phyloP scores from a whole-genome alignment of 2,329 filamentous ascomycete genomes.

The Paraconiothyrium sp. region DNA sequence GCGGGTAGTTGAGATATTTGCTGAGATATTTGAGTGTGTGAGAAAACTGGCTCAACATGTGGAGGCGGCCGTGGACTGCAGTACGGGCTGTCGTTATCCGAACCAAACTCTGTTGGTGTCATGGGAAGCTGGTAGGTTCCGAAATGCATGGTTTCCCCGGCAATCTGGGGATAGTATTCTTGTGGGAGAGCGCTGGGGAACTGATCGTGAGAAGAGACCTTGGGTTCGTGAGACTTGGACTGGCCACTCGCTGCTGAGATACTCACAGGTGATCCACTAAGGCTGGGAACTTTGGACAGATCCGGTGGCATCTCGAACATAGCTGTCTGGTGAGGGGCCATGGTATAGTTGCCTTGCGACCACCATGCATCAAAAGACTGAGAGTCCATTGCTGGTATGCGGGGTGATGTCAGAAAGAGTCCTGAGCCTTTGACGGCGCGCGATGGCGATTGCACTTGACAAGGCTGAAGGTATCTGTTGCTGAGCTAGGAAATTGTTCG shows the following conservation, averaged over 20 bases:
- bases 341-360: conserved; percentile 42
- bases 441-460: conserved; percentile 6
- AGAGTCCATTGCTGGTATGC: conserved; percentile 42
- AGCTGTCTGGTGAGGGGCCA: conserved; percentile 42
- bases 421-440: conserved; percentile 18
- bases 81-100: conserved; percentile 51
- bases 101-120: conserved; percentile 52
- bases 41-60: conserved; percentile 37
- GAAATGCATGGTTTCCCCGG: conserved; percentile 45
- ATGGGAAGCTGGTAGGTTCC: conserved; percentile 48
- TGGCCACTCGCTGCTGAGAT: not conserved
- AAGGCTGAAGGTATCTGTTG: conserved; percentile 11
- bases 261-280: conserved; percentile 51
- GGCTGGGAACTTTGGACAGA: conserved; percentile 49
- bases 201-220: conserved; percentile 50
- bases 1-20: conserved; percentile 27
- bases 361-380: conserved; percentile 51
- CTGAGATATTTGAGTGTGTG: conserved; percentile 22
- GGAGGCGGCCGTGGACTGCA: conserved; percentile 47
- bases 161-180: conserved; percentile 45
- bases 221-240: conserved; percentile 18
- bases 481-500: conserved; percentile 14
- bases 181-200: conserved; percentile 44
- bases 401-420: conserved; percentile 19
- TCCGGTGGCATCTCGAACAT: conserved; percentile 48